A percentile compares a stretch with the other conserved stretches of the same genome.
Evolutionary conservation across 192 early-diverging fungal species (phyloP).

Genomic region (Powellomyces hirtus): DNA sequence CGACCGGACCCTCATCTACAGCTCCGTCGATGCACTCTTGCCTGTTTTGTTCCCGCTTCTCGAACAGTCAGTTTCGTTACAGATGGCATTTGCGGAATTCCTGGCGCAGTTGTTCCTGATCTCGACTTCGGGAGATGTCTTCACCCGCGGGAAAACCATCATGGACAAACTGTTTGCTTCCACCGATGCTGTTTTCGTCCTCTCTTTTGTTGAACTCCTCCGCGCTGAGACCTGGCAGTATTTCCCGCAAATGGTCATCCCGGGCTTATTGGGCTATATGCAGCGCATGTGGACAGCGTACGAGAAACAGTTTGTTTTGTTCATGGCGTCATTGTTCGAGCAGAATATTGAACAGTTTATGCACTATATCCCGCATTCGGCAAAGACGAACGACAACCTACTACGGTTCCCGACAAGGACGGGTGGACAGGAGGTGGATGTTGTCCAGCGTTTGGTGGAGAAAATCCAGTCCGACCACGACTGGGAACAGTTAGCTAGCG

Average conservation of each 20-base stretch:
- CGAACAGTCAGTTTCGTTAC: background rate
- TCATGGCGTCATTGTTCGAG: constrained; percentile 14
- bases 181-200: constrained; percentile 51
- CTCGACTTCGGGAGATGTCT: constrained; percentile 38
- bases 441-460: constrained; percentile 40
- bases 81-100: constrained; percentile 21
- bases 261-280: constrained; percentile 56
- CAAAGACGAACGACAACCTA: constrained; percentile 7
- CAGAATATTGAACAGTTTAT: background rate
- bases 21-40: background rate
- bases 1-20: background rate
- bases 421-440: constrained; percentile 20
- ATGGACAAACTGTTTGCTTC: constrained; percentile 48
- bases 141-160: constrained; percentile 46
- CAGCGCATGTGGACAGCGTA: background rate
- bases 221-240: constrained; percentile 65
- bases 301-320: constrained; percentile 4
- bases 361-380: constrained; percentile 3
- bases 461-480: constrained; percentile 37
- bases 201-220: constrained; percentile 68
- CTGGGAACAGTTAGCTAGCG: constrained; percentile 49
- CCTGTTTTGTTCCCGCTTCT: background rate
- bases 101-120: constrained; percentile 27
- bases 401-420: constrained; percentile 2
- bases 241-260: constrained; percentile 72